phyloP scores from a whole-genome alignment of 202 grass and related monocot species.

The Saccharum hybrid region DNA sequence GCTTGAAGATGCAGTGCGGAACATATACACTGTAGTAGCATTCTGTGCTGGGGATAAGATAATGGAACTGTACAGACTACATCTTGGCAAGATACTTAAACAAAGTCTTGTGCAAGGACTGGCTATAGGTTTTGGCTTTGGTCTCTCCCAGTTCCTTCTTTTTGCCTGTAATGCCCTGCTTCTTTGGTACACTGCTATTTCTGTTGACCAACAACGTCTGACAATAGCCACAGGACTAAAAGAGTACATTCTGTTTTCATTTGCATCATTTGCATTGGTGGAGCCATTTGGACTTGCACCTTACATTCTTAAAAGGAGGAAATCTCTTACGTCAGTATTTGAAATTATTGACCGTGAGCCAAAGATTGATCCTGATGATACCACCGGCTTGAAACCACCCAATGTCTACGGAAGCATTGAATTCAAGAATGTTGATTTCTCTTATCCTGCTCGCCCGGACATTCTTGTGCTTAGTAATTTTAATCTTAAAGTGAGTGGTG shows the following conservation, averaged over 20 bases:
- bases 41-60: conserved; percentile 99
- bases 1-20: conserved; percentile 96
- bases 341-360: conserved; percentile 98
- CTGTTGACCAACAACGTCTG: conserved; percentile 64
- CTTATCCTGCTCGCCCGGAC: conserved; percentile 79
- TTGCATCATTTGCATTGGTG: conserved; percentile 94
- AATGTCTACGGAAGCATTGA: conserved; percentile 97
- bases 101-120: conserved; percentile 85
- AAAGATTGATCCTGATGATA: conserved; percentile 95
- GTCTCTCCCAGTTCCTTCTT: conserved; percentile 95
- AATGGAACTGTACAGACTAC: conserved; percentile 90
- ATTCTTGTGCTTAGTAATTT: conserved; percentile 93
- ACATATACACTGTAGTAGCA: conserved; percentile 98
- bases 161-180: conserved; percentile 97
- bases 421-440: conserved; percentile 96
- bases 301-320: conserved; percentile 94
- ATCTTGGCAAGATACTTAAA: conserved; percentile 85
- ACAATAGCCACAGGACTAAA: conserved; percentile 83
- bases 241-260: conserved; percentile 95
- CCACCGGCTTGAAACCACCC: conserved; percentile 83
- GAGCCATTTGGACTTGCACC: conserved; percentile 97
- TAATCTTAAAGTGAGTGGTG: conserved; percentile 90
- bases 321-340: conserved; percentile 89
- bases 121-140: conserved; percentile 88
- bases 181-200: conserved; percentile 90